Percentiles rank a stretch among this genome's conserved stretches.
Evolutionary conservation across 306 rosid genomes (phyloP).

Genomic region (Cicer judaicum): DNA sequence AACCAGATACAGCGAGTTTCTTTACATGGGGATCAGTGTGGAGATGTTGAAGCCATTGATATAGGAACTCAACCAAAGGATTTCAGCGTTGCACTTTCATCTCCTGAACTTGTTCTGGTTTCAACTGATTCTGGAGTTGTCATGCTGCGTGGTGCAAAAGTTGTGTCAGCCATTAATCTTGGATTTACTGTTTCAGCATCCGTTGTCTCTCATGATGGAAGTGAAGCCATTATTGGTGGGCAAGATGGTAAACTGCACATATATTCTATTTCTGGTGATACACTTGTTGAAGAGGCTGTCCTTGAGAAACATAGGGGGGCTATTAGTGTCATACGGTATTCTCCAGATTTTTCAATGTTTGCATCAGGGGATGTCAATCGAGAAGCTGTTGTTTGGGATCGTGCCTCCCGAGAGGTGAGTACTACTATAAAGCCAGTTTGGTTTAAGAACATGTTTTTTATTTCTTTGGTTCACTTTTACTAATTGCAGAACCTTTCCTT

Average conservation of each 20-base stretch:
- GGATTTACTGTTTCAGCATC: conserved; percentile 89
- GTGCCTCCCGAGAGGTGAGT: conserved; percentile 71
- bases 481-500: not conserved
- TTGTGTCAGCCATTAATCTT: conserved; percentile 79
- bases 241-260: conserved; percentile 89
- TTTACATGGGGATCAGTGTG: conserved; percentile 68
- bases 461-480: not conserved
- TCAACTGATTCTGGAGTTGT: conserved; percentile 86
- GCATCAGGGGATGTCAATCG: conserved; percentile 97
- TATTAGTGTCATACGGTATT: conserved; percentile 78
- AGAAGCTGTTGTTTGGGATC: conserved; percentile 93
- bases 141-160: conserved; percentile 71
- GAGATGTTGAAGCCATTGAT: conserved; percentile 84
- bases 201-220: conserved; percentile 86
- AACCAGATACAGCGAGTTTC: conserved; percentile 80
- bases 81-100: conserved; percentile 76
- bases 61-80: conserved; percentile 94
- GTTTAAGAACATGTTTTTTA: not conserved
- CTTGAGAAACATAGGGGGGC: conserved; percentile 97
- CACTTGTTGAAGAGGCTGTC: conserved; percentile 79
- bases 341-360: conserved; percentile 93
- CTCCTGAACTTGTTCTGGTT: conserved; percentile 85
- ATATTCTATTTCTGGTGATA: conserved; percentile 71
- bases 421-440: not conserved
- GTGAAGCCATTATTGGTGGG: conserved; percentile 92